Conservation (phyloP, 1,139 yeast species). For the Candida pseudoviswanathii region DNA sequence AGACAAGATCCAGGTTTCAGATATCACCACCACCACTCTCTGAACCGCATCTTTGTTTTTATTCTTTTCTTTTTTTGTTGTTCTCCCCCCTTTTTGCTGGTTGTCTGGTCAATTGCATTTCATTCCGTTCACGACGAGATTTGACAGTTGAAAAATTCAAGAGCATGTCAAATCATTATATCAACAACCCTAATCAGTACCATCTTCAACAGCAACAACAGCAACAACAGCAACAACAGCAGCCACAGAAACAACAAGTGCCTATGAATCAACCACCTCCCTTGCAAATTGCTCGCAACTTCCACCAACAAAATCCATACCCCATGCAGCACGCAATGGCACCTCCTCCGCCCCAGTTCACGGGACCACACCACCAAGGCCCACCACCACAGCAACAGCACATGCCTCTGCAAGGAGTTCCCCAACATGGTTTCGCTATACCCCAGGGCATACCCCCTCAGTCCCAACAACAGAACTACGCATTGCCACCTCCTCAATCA, state of each 20-base stretch:
- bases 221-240: constrained; percentile 5
- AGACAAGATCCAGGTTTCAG: no score
- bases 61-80: neutral
- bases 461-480: constrained; percentile 4
- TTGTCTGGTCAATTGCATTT: neutral
- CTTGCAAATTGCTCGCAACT: neutral
- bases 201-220: constrained; percentile 1
- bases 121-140: neutral
- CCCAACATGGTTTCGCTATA: constrained; percentile 1
- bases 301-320: neutral
- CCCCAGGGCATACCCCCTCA: constrained; percentile 8
- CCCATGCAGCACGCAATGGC: neutral
- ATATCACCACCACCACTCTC: no score
- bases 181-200: neutral
- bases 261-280: constrained; percentile 1
- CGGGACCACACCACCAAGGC: neutral
- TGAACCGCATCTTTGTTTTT: neutral
- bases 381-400: neutral
- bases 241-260: neutral
- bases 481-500: constrained; percentile 2
- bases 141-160: neutral
- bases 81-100: neutral
- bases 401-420: neutral
- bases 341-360: neutral
- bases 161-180: neutral